Evolutionary conservation across 73 alveolate genomes (phyloP), one percentile per base, ranked within the genome.

Genomic region (Paramecium tetraurelia): DNA sequence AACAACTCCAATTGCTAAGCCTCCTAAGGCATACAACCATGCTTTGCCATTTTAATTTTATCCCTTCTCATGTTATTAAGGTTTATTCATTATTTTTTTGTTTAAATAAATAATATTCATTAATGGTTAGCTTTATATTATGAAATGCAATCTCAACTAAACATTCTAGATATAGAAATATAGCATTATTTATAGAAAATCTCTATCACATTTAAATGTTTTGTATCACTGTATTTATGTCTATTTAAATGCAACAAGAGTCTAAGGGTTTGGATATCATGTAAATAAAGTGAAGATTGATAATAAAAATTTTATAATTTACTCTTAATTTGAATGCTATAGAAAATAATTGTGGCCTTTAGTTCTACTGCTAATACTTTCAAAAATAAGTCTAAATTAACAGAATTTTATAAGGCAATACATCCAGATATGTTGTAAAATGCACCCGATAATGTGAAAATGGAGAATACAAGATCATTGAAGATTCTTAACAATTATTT

Each of bases 391-490:
- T 89, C 94, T 0, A 89, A 70, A 71, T 33, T 89, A 16, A 83
- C 90, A 27, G 94, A 89, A 27, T 89, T 89, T 89, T 89, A 89
- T 89, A 89, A 89, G 36, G 86, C 86, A 40, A 83, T 89, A n/a
- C 94, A 89, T 89, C 94, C 94, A 71, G 94, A 89, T 89, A 72
- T 89, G 40, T 33, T 89, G 22, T 63, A 83, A 22, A 89, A 89
- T 89, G 94, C 94, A 44, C 94, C 94, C 8, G 94, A 89, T 27
- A 89, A 89, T 70, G 77, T 89, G 4, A 89, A 89, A 89, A 83
- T 70, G 57, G 94, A 89, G 33, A 89, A 89, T 44, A 72, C 85
- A 18, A 69, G 94, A 71, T 71, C 92, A 40, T 48, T 89, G 21
- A 89, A 72, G 58, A 43, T 71, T 33, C 41, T 89, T 14, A 89